Base-by-base conservation (phyloP, 805 yeast species). In the Ogataea trehalophila region DNA sequence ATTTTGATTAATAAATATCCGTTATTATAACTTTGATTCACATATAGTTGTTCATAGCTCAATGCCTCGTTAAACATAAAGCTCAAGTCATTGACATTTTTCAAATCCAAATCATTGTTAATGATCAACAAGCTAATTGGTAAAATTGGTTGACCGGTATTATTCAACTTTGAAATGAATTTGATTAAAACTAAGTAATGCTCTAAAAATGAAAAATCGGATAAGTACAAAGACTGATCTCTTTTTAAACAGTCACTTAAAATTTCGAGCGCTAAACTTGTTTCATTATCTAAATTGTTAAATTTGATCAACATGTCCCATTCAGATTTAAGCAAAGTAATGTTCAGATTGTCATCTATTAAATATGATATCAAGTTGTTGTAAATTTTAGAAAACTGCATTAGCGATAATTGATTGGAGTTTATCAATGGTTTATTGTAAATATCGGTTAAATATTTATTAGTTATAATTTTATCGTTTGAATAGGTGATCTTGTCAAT, bases 401-500 rank as follows among this genome's bases (percentile, higher is more conserved):
- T 59, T 22, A 67, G 47, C 15, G 69, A 56, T 11, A 60, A 46
- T 1, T 44, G 51, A 39, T 61, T 58, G 4, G 51, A 41, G 16
- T 45, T 31, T 17, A 52, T 56, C 23, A 68, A 49, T 11, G 71
- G 67, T n/a, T 54, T 47, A 1, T 68, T 65, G 49, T 61, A 70
- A 8, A 68, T 47, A 6, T 50, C 52, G 3, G 59, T 53, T 11
- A 76, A 54, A 44, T 68, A 71, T 43, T 67, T 62, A n/a, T 81
- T 83, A 3, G 81, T 65, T 3, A 74, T 68, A 34, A 84, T 74
- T n/a, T 71, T 75, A 44, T 72, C 73, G 38, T 79, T 71, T 46
- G 75, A 74, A 48, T 75, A 74, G 55, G 88, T 86, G 58, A 83
- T 82, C 37, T 54, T 51, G 44, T 66, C 70, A n/a, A 58, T 51